phyloP scores from a whole-genome alignment of 1,284 basidiomycete species.

The Athelia psychrophila region DNA sequence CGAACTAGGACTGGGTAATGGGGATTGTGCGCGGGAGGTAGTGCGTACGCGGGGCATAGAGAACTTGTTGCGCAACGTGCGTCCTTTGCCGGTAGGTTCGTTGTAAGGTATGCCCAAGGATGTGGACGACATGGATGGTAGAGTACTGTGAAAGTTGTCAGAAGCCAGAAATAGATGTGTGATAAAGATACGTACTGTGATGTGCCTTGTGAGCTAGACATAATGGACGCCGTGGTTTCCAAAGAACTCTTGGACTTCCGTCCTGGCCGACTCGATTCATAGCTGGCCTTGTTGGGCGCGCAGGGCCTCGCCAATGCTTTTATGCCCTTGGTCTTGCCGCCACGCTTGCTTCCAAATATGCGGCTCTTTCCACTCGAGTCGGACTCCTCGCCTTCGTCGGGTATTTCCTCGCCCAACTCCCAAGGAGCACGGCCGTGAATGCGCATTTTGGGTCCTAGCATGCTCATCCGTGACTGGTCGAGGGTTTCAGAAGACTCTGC shows the following conservation, averaged over 20 bases:
- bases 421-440: slow-evolving; percentile 78
- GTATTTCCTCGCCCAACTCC: slow-evolving; percentile 57
- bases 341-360: slow-evolving; percentile 20
- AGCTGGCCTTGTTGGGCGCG: slow-evolving; percentile 53
- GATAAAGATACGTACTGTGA: slow-evolving; percentile 47
- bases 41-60: slow-evolving; percentile 30
- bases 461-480: slow-evolving; percentile 53
- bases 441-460: slow-evolving; percentile 75
- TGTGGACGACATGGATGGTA: slow-evolving; percentile 56
- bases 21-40: slow-evolving; percentile 7
- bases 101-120: slow-evolving; percentile 37
- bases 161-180: slow-evolving; percentile 5
- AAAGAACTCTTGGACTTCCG: slow-evolving; percentile 53
- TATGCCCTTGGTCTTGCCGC: slow-evolving; percentile 33
- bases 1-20: slow-evolving; percentile 6
- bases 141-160: slow-evolving; percentile 25
- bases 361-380: slow-evolving; percentile 27
- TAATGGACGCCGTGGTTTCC: slow-evolving; percentile 50
- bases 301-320: slow-evolving; percentile 43
- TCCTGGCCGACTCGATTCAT: slow-evolving; percentile 56
- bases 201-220: slow-evolving; percentile 46
- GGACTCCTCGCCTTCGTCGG: slow-evolving; percentile 45
- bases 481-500: slow-evolving; percentile 34
- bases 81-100: slow-evolving; percentile 28
- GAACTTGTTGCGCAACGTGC: slow-evolving; percentile 31